Evolutionary conservation across 306 rosid species (phyloP).

Genomic region (Ormosia emarginata): DNA sequence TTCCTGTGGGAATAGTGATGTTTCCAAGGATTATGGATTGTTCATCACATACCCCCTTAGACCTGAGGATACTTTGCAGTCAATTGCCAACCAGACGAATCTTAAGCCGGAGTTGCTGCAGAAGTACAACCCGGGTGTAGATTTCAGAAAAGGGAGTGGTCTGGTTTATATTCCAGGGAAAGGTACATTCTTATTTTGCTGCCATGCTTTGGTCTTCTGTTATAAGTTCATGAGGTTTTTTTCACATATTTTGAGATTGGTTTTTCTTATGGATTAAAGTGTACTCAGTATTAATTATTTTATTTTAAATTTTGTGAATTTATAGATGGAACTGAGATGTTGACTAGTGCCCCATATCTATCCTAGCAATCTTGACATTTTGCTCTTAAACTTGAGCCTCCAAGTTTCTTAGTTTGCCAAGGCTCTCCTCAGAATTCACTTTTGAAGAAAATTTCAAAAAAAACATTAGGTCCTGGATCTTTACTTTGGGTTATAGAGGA

Average conservation of each 20-base stretch:
- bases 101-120: conserved; percentile 31
- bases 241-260: neutral
- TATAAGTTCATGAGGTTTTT: neutral
- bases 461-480: neutral
- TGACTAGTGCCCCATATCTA: neutral
- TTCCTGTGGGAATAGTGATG: conserved; percentile 53
- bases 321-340: neutral
- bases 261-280: neutral
- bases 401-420: neutral
- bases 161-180: conserved; percentile 62
- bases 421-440: neutral
- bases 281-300: neutral
- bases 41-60: conserved; percentile 68
- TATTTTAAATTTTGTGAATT: neutral
- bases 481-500: neutral
- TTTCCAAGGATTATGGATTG: conserved; percentile 60
- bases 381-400: neutral
- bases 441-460: neutral
- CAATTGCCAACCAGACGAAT: conserved; percentile 19
- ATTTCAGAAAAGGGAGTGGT: conserved; percentile 56
- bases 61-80: conserved; percentile 38
- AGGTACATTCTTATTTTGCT: conserved; percentile 42
- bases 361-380: neutral
- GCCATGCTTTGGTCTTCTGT: neutral
- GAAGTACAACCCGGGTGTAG: conserved; percentile 48